Percentiles rank a stretch among this genome's conserved stretches.
Evolutionary conservation across 768 basidiomycete genomes (phyloP).

Genomic region (Agaricus blazei): DNA sequence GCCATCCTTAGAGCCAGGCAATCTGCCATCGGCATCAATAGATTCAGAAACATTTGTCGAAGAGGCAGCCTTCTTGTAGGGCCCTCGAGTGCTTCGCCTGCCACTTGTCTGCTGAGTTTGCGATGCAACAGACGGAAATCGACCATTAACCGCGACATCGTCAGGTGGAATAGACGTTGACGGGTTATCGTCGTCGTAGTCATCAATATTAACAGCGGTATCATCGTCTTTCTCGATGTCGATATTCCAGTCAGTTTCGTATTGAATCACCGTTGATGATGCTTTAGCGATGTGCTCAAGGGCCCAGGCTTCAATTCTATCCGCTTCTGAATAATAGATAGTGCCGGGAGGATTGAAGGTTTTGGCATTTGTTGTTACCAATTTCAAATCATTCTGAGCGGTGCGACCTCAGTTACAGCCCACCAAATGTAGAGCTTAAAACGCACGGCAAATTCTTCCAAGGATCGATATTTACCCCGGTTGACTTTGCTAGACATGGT

Average conservation of each 20-base stretch:
- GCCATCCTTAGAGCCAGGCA: slow-evolving; percentile 76
- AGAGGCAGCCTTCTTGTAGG: slow-evolving; percentile 42
- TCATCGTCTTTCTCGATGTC: slow-evolving; percentile 70
- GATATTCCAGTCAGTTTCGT: slow-evolving; percentile 82
- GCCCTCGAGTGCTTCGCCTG: slow-evolving; percentile 45
- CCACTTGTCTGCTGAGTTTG: slow-evolving; percentile 30
- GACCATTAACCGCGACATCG: slow-evolving; percentile 34
- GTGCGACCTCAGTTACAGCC: slow-evolving; percentile 1
- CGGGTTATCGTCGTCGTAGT: slow-evolving; percentile 29
- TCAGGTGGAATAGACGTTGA: slow-evolving; percentile 39
- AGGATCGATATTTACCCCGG: slow-evolving; percentile 68
- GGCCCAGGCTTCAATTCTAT: slow-evolving; percentile 63
- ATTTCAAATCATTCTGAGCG: slow-evolving; percentile 57
- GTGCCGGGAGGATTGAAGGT: slow-evolving; percentile 70
- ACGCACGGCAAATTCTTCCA: slow-evolving; percentile 76
- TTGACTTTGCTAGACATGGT: slow-evolving; percentile 80
- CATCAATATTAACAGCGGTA: slow-evolving; percentile 33
- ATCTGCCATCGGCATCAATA: slow-evolving; percentile 64
- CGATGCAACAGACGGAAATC: slow-evolving; percentile 43
- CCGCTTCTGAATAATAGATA: slow-evolving; percentile 72
- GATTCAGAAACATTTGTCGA: slow-evolving; percentile 32
- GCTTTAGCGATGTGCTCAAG: slow-evolving; percentile 72
- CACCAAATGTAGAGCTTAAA: neutral
- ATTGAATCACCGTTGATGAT: slow-evolving; percentile 69
- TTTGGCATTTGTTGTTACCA: slow-evolving; percentile 73